Base-by-base conservation (phyloP, 371 early-diverging fungal genomes). In the Syncephalastrum racemosum region DNA sequence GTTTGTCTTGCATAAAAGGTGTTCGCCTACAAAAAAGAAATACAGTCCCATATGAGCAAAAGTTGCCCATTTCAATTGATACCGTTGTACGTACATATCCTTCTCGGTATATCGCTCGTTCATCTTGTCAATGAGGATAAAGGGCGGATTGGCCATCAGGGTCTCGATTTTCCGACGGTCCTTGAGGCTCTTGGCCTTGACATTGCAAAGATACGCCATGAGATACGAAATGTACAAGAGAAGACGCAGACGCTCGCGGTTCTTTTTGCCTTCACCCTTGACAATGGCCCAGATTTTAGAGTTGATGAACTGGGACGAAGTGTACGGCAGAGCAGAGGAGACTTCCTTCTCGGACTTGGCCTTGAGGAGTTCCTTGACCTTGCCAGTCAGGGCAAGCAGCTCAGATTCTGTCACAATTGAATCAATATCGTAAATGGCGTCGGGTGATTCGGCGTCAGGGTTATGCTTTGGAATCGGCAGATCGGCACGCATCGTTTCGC, bases 381-480 rank as follows among this genome's bases (percentile, higher is more conserved):
- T 73, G 36, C 36, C 36, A 8, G 36, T 31, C 56, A 90, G 81
- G 20, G 82, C 63, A 15, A 77, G 73, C 42, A 89, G 70, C 55
- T 86, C 85, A 46, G 76, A 74, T 6, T 77, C 71, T 12, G 89
- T 77, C 39, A 90, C 73, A 53, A 94, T 81, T 48, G 83, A 77
- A 12, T 83, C 80, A 46, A 89, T 48, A 40, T 91, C 85, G 73
- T 92, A 95, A 24, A 92, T 86, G 6, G 87, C 85, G 20, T 81
- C 80, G 15, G 87, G 84, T 14, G 80, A 72, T 14, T 76, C 78
- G 10, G 93, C 87, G 25, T 80, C 63, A 15, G 80, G 48, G 59
- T 93, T 77, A 71, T 83, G 85, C 36, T 79, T 78, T 14, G 95
- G 95, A 40, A 95, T 81, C 13, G 88, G 87, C 14, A 90, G 69